Evolutionary conservation across 169 alveolate species (phyloP).

Genomic region (Babesia ovata): DNA sequence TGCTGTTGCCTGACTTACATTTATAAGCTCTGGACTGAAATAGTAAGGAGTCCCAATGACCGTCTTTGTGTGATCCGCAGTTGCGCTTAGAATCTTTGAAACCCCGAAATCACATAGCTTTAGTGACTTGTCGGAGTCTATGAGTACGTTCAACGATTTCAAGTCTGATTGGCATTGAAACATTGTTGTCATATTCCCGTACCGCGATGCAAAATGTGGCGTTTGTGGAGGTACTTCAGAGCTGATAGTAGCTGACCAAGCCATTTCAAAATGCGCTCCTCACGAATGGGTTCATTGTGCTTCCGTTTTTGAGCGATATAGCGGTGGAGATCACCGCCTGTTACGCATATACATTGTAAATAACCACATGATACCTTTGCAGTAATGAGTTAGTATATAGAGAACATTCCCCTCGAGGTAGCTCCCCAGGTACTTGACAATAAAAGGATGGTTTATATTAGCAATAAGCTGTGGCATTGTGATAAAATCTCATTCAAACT

Average conservation of each 20-base stretch:
- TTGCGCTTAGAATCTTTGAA: conserved; percentile 89
- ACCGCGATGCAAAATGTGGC: conserved; percentile 89
- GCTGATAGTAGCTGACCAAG: conserved; percentile 82
- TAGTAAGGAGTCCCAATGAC: conserved; percentile 99
- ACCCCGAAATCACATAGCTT: conserved; percentile 93
- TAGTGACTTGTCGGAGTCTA: conserved; percentile 84
- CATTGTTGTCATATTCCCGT: background rate
- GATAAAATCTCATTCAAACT: background rate
- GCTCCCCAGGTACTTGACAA: conserved; percentile 86
- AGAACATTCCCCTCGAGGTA: conserved; percentile 84
- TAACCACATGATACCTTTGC: conserved; percentile 81
- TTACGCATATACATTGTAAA: conserved; percentile 13
- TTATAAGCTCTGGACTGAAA: conserved; percentile 98
- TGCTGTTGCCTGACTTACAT: conserved; percentile 29
- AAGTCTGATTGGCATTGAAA: conserved; percentile 60
- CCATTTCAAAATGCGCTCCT: conserved; percentile 81
- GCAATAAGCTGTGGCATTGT: conserved; percentile 61
- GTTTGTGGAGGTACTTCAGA: conserved; percentile 82
- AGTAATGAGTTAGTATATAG: conserved; percentile 88
- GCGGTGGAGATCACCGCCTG: conserved; percentile 80
- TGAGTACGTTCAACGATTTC: conserved; percentile 89
- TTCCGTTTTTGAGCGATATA: conserved; percentile 72
- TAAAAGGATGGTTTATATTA: conserved; percentile 81
- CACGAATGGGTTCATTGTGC: conserved; percentile 74
- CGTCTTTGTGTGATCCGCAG: conserved; percentile 94